Evolutionary conservation across 257 asterid species (phyloP), one percentile per base, ranked within the genome.

Genomic region (Nicotiana tabacum): DNA sequence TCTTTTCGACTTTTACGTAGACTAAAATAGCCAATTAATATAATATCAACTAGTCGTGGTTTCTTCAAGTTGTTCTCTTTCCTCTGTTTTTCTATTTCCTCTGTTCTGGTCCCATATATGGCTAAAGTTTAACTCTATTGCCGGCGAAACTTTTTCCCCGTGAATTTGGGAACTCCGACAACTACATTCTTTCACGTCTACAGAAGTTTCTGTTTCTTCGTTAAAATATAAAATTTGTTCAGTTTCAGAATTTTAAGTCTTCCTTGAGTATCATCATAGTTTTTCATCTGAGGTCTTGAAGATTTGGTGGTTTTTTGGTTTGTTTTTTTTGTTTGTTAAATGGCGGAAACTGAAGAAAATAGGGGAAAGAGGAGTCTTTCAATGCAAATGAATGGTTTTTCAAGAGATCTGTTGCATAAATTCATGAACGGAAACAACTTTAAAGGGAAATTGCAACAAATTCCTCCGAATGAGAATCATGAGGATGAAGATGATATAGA

Each of bases 401-500:
- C 92, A 0, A 82, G 84, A 77, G 93, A 91, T 91, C 87, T 84
- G 80, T 69, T 90, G 61, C 83, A 70, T 60, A 84, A 85, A 68
- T 82, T 70, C 74, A 68, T 24, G 58, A 77, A 69, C 60, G 84
- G 69, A 4, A 78, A 81, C 58, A 82, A 3, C 13, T 56, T 66
- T 61, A 66, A 51, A 4, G 57, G 39, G 57, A 81, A 72, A 35
- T 33, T 33, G 2, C 62, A 37, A 9, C 77, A 13, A 2, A 24
- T 43, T 16, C 30, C 39, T 16, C 30, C 39, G 6, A 46, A 18
- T n/a, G 30, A 13, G 12, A 30, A 58, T 4, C 70, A 4, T 5
- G 88, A 56, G 2, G 86, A 27, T 0, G 91, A 82, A 0, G 96
- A 68, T 6, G 95, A 83, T 9, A 51, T 95, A 35, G 96, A 95